These are phyloP conservation scores for Pythium scleroteichum DNA, from an alignment of 352 stramenopile genomes.

Conservation along the genomic window DNA sequence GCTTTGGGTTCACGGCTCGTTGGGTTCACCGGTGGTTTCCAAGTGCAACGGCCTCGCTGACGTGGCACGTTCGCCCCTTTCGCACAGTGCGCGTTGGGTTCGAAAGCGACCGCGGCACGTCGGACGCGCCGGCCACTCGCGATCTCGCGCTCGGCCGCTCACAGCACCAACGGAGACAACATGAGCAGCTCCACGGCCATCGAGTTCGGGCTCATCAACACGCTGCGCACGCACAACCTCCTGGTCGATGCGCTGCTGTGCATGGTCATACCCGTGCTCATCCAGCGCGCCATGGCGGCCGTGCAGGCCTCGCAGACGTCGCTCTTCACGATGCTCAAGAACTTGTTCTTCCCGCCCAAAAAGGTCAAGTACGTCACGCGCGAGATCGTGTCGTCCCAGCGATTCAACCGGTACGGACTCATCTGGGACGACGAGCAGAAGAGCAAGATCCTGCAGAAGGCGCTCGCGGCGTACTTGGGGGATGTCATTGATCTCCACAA, in stretches of 20 bases:
- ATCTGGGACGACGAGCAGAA: conserved; percentile 32
- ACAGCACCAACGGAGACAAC: conserved; percentile 31
- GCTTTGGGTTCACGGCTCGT: too few species aligned
- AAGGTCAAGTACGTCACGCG: conserved; percentile 14
- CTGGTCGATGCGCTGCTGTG: conserved; percentile 56
- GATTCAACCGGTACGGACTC: conserved; percentile 28
- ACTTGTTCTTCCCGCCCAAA: not conserved
- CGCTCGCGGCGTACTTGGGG: conserved; percentile 30
- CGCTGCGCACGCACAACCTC: conserved; percentile 44
- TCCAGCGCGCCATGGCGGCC: conserved; percentile 44
- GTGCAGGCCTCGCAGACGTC: conserved; percentile 9
- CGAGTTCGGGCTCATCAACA: conserved; percentile 55
- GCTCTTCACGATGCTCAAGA: conserved; percentile 2
- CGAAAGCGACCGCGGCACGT: too few species aligned
- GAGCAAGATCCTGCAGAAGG: conserved; percentile 36
- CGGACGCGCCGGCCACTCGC: not conserved
- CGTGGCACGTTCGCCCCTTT: too few species aligned
- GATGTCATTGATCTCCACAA: conserved; percentile 26
- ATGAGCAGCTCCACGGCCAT: conserved; percentile 39
- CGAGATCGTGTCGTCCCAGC: conserved; percentile 24
- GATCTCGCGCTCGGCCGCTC: not conserved
- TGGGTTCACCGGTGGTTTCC: too few species aligned
- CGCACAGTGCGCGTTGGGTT: too few species aligned
- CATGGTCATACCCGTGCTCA: conserved; percentile 50
- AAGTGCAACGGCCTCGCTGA: too few species aligned